Percentiles rank a stretch among this genome's conserved stretches.
Conservation (phyloP, 768 basidiomycete genomes). For the Mycena floridula region DNA sequence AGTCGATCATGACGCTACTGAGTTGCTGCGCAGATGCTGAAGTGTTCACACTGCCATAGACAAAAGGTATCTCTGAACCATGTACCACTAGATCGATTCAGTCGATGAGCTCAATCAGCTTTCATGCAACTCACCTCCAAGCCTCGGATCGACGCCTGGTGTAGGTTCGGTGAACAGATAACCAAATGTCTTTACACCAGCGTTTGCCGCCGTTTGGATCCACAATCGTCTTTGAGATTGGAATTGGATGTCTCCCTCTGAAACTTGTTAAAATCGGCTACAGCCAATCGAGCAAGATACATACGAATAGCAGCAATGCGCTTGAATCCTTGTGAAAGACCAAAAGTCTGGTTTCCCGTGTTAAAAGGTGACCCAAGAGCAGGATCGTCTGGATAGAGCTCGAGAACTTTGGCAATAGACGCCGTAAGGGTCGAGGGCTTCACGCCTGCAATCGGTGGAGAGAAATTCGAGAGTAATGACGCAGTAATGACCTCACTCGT, state of each 20-base stretch:
- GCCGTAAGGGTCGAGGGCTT: slow-evolving; percentile 6
- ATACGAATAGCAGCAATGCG: slow-evolving; percentile 26
- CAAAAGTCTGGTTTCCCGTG: slow-evolving; percentile 40
- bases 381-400: slow-evolving; percentile 37
- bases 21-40: background rate
- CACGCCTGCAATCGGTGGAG: background rate
- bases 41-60: background rate
- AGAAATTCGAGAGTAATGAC: slow-evolving; percentile 18
- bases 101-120: background rate
- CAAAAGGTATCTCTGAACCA: background rate
- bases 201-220: slow-evolving; percentile 7
- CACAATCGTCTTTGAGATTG: slow-evolving; percentile 17
- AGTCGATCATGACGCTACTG: slow-evolving; percentile 21
- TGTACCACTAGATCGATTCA: background rate
- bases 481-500: background rate
- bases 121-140: background rate
- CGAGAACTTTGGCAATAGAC: slow-evolving; percentile 18
- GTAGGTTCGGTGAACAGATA: background rate
- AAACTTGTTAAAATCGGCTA: background rate
- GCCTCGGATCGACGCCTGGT: background rate
- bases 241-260: slow-evolving; percentile 20
- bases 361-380: slow-evolving; percentile 37
- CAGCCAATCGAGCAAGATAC: background rate
- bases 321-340: slow-evolving; percentile 32
- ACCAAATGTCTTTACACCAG: slow-evolving; percentile 1